Conservation (phyloP, 2,329 filamentous ascomycete genomes). For the Dothideomycetidae sp. region DNA sequence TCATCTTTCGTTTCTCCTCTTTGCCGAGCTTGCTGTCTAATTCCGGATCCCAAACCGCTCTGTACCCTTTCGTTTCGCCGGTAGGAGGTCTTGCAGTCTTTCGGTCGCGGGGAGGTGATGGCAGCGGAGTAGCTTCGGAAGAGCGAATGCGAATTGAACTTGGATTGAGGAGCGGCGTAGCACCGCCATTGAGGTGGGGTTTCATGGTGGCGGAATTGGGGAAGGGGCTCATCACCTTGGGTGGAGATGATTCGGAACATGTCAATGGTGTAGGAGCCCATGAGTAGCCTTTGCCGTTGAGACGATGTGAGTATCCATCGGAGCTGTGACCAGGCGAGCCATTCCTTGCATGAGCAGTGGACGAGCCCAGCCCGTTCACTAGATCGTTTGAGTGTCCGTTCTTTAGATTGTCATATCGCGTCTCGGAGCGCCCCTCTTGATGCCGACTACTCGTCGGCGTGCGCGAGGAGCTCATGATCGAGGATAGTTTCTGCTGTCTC, state of each 20-base stretch:
- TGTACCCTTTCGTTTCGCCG: conserved; percentile 42
- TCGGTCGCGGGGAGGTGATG: conserved; percentile 29
- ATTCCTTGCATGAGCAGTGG: conserved; percentile 56
- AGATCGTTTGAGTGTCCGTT: conserved; percentile 43
- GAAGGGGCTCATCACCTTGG: conserved; percentile 40
- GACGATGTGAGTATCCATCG: conserved; percentile 37
- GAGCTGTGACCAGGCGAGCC: conserved; percentile 57
- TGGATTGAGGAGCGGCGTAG: conserved; percentile 1
- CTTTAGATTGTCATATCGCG: not conserved
- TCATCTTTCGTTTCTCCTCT: conserved; percentile 35
- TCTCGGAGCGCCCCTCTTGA: conserved; percentile 8
- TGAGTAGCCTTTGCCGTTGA: conserved; percentile 41
- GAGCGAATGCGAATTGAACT: conserved; percentile 3
- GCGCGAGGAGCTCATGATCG: conserved; percentile 8
- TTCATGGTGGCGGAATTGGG: conserved; percentile 14
- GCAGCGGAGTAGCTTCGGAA: conserved; percentile 21
- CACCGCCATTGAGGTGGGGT: conserved; percentile 12
- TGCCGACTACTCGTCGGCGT: conserved; percentile 2
- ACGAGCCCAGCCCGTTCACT: conserved; percentile 55
- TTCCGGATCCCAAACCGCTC: conserved; percentile 48
- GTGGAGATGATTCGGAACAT: conserved; percentile 50
- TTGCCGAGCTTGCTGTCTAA: conserved; percentile 43
- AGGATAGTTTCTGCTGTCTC: not conserved
- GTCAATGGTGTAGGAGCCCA: conserved; percentile 49
- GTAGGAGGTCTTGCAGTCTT: conserved; percentile 36